Evolutionary conservation across 2,329 filamentous ascomycete genomes (phyloP), one percentile per base, ranked within the genome.

Genomic region (Alternaria longipes): DNA sequence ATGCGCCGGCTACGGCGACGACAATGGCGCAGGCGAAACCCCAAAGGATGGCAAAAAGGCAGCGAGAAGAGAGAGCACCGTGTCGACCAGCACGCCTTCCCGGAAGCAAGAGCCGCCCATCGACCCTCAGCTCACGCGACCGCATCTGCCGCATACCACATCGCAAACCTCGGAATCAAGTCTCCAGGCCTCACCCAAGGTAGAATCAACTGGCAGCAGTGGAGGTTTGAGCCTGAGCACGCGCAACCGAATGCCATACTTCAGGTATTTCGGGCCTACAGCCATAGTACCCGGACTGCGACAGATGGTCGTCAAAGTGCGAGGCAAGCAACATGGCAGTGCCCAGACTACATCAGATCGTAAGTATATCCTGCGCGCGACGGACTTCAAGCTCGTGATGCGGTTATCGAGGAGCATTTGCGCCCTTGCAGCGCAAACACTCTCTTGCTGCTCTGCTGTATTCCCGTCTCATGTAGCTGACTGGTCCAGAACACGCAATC

Each of bases 281-380:
- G 93, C 93, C 64, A 97, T 97, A 72, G 92, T 95, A 54, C 93
- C 93, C 1, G 93, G 93, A 22, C 96, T 93, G 81, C 96, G 96
- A 79, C 92, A 96, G 77, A 96, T 96, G 92, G 91, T 96, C 26
- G 89, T 91, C 60, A 89, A 90, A 55, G 87, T 94, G 30, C 86
- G 89, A 60, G 89, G 90, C 61, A 83, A 88, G 60, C 85, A 88
- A 24, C 84, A 85, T 24, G 89, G 88, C 54, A 85, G 83, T 8
- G 83, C 80, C 7, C 84, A 83, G 52, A 89, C 87, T 18, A 85
- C 87, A 47, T 86, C 88, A 12, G 81, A 83, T 64, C 78, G 72
- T 76, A 66, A 56, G 74, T 65, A 28, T 28, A n/a, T 32, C 24
- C 32, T 8, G 30, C 32, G 20, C 46, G 22, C 20, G 8, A 50